phyloP scores from a whole-genome alignment of 2,329 filamentous ascomycete genomes.

The Zarea fungicola region DNA sequence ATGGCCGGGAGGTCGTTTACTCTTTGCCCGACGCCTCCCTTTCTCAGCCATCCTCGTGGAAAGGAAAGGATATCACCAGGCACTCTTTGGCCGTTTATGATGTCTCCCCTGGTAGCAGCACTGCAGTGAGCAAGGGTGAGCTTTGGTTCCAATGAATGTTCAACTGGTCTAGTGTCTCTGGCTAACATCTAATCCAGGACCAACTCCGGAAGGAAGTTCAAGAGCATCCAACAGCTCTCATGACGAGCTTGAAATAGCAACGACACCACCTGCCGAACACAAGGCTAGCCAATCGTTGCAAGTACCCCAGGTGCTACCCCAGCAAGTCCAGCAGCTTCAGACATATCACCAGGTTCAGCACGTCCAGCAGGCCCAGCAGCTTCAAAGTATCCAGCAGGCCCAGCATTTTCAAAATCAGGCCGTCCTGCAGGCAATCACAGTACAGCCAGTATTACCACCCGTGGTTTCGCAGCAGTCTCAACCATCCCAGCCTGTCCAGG shows the following conservation, averaged over 20 bases:
- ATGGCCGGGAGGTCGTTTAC: slow-evolving; percentile 28
- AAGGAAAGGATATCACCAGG: slow-evolving; percentile 39
- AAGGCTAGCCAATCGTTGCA: background rate
- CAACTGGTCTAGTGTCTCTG: too few relatives aligned
- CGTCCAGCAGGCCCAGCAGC: slow-evolving; percentile 1
- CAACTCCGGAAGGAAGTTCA: slow-evolving; percentile 31
- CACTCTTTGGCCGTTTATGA: slow-evolving; percentile 23
- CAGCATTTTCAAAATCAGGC: slow-evolving; percentile 1
- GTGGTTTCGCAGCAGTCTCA: background rate
- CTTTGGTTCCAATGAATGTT: too few relatives aligned
- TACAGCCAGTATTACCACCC: background rate
- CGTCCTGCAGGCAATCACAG: background rate
- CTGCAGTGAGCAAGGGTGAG: slow-evolving; percentile 34
- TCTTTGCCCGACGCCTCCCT: slow-evolving; percentile 21
- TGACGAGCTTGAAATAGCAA: slow-evolving; percentile 36
- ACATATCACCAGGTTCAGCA: slow-evolving; percentile 4
- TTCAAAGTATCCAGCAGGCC: slow-evolving; percentile 2
- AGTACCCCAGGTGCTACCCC: background rate
- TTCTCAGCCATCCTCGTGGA: slow-evolving; percentile 26
- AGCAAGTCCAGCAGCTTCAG: slow-evolving; percentile 3
- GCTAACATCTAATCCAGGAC: slow-evolving; percentile 9
- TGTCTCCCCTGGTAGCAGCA: slow-evolving; percentile 32
- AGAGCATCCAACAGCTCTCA: slow-evolving; percentile 33
- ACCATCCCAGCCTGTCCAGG: background rate
- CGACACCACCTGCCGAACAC: slow-evolving; percentile 13